Conservation (phyloP, 2,329 filamentous ascomycete genomes). For the Myriosclerotinia scirpicola region DNA sequence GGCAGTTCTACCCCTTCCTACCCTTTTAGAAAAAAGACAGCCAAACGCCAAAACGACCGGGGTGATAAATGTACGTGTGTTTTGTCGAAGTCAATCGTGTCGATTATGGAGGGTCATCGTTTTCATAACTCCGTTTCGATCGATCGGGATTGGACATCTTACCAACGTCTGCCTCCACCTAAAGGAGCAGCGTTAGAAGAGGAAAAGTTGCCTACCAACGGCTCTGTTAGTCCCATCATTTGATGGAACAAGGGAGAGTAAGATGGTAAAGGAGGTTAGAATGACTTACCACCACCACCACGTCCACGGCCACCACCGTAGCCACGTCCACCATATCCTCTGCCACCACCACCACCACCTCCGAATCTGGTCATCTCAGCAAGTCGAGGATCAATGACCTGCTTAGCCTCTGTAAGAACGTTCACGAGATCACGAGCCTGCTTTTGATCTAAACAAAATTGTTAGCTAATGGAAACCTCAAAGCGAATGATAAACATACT, state of each 20-base stretch:
- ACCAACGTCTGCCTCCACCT: conserved; percentile 58
- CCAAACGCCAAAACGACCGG: conserved; percentile 40
- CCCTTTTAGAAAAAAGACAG: conserved; percentile 29
- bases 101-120: conserved; percentile 26
- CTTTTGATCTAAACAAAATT: conserved; percentile 67
- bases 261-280: conserved; percentile 25
- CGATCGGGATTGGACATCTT: conserved; percentile 34
- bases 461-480: conserved; percentile 29
- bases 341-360: conserved; percentile 53
- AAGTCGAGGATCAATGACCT: conserved; percentile 94
- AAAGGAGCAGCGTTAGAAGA: conserved; percentile 59
- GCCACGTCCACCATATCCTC: conserved; percentile 36
- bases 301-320: conserved; percentile 61
- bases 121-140: conserved; percentile 24
- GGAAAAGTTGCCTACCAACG: conserved; percentile 51
- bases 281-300: conserved; percentile 45
- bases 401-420: conserved; percentile 94
- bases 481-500: conserved; percentile 65
- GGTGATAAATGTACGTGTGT: conserved; percentile 33
- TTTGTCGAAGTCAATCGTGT: conserved; percentile 20
- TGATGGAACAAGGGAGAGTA: conserved; percentile 39
- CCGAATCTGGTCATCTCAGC: conserved; percentile 94
- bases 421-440: conserved; percentile 94
- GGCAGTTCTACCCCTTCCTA: conserved; percentile 33
- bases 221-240: conserved; percentile 42